These are phyloP conservation scores for Tilletia caries DNA, from an alignment of 1,284 basidiomycete genomes.

Conservation along the genomic window DNA sequence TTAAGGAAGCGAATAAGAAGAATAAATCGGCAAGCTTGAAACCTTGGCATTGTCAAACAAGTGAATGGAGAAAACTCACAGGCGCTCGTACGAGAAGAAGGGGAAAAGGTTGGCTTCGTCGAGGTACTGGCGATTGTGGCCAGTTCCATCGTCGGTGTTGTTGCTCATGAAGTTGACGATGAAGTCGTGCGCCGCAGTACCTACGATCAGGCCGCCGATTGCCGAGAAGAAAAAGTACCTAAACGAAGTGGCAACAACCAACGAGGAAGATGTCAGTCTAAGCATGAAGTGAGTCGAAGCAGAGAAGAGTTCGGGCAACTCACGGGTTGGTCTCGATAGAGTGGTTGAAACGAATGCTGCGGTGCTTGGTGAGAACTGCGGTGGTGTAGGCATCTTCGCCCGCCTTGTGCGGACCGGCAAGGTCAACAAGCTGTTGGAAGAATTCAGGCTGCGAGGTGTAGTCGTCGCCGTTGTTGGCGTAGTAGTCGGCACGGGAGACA, in stretches of 20 bases:
- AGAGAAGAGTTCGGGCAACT: slow-evolving; percentile 17
- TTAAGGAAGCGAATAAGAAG: slow-evolving; percentile 20
- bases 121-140: slow-evolving; percentile 39
- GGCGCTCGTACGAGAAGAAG: slow-evolving; percentile 32
- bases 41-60: slow-evolving; percentile 16
- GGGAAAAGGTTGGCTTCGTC: slow-evolving; percentile 39
- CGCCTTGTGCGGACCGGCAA: slow-evolving; percentile 30
- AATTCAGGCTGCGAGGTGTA: slow-evolving; percentile 24
- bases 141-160: slow-evolving; percentile 34
- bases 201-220: slow-evolving; percentile 34
- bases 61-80: too few relatives aligned
- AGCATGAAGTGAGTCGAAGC: not conserved
- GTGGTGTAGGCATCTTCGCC: slow-evolving; percentile 36
- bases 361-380: slow-evolving; percentile 35
- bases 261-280: slow-evolving; percentile 7
- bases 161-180: slow-evolving; percentile 39
- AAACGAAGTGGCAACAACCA: not conserved
- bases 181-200: slow-evolving; percentile 36
- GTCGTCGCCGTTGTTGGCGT: slow-evolving; percentile 30
- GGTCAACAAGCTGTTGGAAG: slow-evolving; percentile 39
- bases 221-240: slow-evolving; percentile 29
- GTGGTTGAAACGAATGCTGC: slow-evolving; percentile 30
- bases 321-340: slow-evolving; percentile 30
- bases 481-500: slow-evolving; percentile 36
- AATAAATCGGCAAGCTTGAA: slow-evolving; percentile 39